Conservation (phyloP, 2,329 filamentous ascomycete genomes). For the Diaporthe longicolla region DNA sequence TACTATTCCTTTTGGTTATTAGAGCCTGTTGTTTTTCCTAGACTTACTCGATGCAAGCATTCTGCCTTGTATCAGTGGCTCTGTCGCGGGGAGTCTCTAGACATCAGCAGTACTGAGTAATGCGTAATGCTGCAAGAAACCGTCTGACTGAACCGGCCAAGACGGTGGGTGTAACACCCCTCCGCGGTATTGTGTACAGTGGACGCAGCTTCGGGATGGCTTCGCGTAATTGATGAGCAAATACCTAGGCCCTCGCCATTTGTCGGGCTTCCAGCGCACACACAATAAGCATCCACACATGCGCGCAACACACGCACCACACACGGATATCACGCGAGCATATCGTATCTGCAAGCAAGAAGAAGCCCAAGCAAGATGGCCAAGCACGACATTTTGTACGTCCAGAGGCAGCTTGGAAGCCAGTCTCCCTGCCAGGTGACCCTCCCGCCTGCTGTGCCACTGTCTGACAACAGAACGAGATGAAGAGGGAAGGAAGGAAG, state of each 20-base stretch:
- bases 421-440: slow-evolving; percentile 13
- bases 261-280: neutral
- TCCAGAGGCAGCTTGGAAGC: neutral
- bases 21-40: neutral
- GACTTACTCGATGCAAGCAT: slow-evolving; percentile 12
- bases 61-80: neutral
- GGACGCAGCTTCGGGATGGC: neutral
- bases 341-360: slow-evolving; percentile 33
- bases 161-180: neutral
- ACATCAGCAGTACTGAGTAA: neutral
- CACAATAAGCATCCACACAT: neutral
- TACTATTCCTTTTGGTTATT: neutral
- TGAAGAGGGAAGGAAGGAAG: neutral
- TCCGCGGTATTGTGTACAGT: neutral
- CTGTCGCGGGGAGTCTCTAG: slow-evolving; percentile 11
- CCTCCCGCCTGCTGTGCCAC: slow-evolving; percentile 32
- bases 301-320: slow-evolving; percentile 8
- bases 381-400: slow-evolving; percentile 31
- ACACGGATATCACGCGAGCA: slow-evolving; percentile 12
- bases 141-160: neutral
- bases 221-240: neutral
- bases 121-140: slow-evolving; percentile 30
- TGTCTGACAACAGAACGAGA: slow-evolving; percentile 16
- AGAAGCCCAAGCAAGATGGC: slow-evolving; percentile 29
- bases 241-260: neutral